Evolutionary conservation across 2,329 filamentous ascomycete species (phyloP).

Genomic region (Ophiocordyceps camponoti-saundersi): DNA sequence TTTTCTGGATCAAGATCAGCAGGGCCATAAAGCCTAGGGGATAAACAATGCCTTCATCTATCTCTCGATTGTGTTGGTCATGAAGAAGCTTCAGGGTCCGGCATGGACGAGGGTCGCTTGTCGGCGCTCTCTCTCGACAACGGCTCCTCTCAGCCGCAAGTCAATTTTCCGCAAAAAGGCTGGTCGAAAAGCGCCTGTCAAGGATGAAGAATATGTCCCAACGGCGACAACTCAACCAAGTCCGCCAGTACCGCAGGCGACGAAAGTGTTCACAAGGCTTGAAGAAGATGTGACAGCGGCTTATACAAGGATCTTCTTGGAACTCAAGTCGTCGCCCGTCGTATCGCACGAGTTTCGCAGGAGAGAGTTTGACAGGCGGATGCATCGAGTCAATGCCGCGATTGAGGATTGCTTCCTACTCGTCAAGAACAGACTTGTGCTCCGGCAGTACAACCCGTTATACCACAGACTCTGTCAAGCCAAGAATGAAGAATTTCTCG

Average conservation of each 20-base stretch:
- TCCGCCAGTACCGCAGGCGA: not conserved
- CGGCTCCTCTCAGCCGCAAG: not conserved
- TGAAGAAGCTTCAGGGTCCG: not conserved
- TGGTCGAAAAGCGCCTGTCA: not conserved
- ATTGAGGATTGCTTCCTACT: not conserved
- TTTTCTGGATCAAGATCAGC: not conserved
- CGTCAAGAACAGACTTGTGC: not conserved
- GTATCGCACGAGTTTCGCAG: not conserved
- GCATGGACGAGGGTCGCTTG: not conserved
- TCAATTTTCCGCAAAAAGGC: not conserved
- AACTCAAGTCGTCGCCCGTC: not conserved
- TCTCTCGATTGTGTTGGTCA: not conserved
- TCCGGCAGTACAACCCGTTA: not conserved
- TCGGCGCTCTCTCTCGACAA: not conserved
- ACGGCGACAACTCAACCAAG: not conserved
- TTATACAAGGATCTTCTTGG: not conserved
- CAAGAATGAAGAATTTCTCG: constrained; percentile 14
- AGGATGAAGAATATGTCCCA: not conserved
- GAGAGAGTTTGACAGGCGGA: not conserved
- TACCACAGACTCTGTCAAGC: not conserved
- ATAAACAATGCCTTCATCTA: not conserved
- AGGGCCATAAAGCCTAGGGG: not conserved
- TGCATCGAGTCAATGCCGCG: not conserved
- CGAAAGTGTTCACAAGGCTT: not conserved
- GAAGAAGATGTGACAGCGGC: not conserved